Evolutionary conservation across 352 stramenopile species (phyloP), one percentile per base, ranked within the genome.

Genomic region (Pythium chondricola): DNA sequence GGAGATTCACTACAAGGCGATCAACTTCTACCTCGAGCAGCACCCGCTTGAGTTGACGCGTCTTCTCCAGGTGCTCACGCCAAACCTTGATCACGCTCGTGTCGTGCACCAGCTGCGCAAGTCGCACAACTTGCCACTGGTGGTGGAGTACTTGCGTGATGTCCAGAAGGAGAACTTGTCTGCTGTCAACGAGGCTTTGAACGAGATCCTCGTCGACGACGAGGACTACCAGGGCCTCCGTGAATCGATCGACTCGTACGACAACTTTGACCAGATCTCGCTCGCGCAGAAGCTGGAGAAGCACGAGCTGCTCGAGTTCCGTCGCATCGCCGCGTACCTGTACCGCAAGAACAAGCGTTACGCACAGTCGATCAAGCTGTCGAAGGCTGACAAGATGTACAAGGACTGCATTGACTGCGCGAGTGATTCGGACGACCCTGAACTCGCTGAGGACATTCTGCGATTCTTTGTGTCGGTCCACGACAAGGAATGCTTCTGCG

Each of bases 301-400:
- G 61, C 97, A 99, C 71, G 97, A 99, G 58, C 77, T 99, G 36
- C 79, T 99, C 36, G 97, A 99, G 65, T 99, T 99, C 82, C 93
- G 97, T 67, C 95, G 97, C 61, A 99, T 99, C 61, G 96, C 97
- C 26, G 96, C 97, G 16, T 98, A 99, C 69, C 68, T 99, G 52
- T 99, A 99, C 85, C 93, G 97, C 63, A 98, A 97, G 79, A 99
- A 99, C 82, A 98, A 98, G 78, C 96, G 97, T 50, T 99, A 95
- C 73, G 73, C 85, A 52, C 95, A 99, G 71, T 97, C 90, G 30
- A 95, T 99, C 56, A 95, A 97, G 52, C 78, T 99, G 50, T 99
- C 94, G 18, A 99, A 99, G 89, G 93, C 92, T 30, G 96, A 99
- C 81, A 98, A 98, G 62, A 99, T 99, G 96, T 99, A 98, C 92